A percentile compares a stretch with the other conserved stretches of the same genome.
These are phyloP conservation scores for Cryphonectria nitschkei DNA, from an alignment of 2,329 filamentous ascomycete species.

Conservation along the genomic window DNA sequence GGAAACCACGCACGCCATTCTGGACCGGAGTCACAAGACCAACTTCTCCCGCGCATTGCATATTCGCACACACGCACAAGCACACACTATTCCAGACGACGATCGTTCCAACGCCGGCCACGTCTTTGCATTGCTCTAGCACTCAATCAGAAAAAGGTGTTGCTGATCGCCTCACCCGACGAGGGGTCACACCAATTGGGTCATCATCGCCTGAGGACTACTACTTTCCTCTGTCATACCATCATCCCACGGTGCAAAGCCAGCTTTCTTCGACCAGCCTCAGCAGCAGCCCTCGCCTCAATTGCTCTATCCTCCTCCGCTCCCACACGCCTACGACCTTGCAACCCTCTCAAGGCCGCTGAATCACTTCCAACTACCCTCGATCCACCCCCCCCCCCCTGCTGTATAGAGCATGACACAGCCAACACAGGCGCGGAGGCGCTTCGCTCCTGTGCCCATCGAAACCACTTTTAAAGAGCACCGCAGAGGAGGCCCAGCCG, in stretches of 20 bases:
- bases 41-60: conserved; percentile 3
- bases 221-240: conserved; percentile 1
- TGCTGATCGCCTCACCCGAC: conserved; percentile 6
- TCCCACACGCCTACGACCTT: background rate
- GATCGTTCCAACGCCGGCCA: background rate
- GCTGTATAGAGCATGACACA: conserved; percentile 40
- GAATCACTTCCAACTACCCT: background rate
- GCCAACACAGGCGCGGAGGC: conserved; percentile 51
- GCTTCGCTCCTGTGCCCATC: conserved; percentile 71
- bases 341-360: background rate
- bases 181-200: background rate
- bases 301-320: background rate
- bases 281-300: background rate
- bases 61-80: background rate
- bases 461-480: conserved; percentile 70
- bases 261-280: background rate
- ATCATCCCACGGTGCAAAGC: conserved; percentile 4
- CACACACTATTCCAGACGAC: background rate
- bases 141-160: background rate
- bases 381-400: background rate
- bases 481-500: conserved; percentile 47
- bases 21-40: conserved; percentile 3
- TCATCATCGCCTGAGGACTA: background rate
- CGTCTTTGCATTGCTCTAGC: background rate
- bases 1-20: conserved; percentile 7